phyloP scores from a whole-genome alignment of 192 early-diverging fungal genomes.

The Coemansia sp. region DNA sequence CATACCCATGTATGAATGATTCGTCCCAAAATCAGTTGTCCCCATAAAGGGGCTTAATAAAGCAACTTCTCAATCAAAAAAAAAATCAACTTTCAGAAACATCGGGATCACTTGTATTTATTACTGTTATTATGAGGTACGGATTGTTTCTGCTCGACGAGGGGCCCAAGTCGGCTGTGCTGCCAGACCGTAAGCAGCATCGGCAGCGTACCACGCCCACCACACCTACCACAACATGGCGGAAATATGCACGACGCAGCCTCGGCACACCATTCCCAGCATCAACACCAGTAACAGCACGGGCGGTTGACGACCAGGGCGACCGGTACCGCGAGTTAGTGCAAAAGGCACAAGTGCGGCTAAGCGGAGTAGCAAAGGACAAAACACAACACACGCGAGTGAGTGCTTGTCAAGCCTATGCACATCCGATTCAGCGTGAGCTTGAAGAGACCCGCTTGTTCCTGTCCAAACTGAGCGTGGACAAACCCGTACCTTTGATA shows the following conservation, averaged over 20 bases:
- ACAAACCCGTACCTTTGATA: background rate
- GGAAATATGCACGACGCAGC: slow-evolving; percentile 11
- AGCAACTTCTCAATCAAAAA: no score
- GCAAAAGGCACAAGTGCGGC: slow-evolving; percentile 3
- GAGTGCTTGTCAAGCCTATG: slow-evolving; percentile 22
- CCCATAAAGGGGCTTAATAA: no score
- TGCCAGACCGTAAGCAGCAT: background rate
- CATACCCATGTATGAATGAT: no score
- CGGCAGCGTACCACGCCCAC: background rate
- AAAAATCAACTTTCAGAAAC: no score
- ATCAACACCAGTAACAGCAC: background rate
- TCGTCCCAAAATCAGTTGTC: no score
- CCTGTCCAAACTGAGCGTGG: slow-evolving; percentile 17
- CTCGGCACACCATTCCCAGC: slow-evolving; percentile 24
- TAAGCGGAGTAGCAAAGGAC: background rate
- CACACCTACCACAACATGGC: background rate
- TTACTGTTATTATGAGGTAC: background rate
- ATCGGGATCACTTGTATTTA: no score
- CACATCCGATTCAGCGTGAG: slow-evolving; percentile 26
- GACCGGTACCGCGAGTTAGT: slow-evolving; percentile 18
- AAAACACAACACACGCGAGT: slow-evolving; percentile 6
- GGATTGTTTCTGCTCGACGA: background rate
- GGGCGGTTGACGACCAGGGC: slow-evolving; percentile 2
- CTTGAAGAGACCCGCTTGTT: slow-evolving; percentile 28
- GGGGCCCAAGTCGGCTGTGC: background rate